Base-by-base conservation (phyloP, 2,329 filamentous ascomycete species). In the Elsinoe fawcettii region DNA sequence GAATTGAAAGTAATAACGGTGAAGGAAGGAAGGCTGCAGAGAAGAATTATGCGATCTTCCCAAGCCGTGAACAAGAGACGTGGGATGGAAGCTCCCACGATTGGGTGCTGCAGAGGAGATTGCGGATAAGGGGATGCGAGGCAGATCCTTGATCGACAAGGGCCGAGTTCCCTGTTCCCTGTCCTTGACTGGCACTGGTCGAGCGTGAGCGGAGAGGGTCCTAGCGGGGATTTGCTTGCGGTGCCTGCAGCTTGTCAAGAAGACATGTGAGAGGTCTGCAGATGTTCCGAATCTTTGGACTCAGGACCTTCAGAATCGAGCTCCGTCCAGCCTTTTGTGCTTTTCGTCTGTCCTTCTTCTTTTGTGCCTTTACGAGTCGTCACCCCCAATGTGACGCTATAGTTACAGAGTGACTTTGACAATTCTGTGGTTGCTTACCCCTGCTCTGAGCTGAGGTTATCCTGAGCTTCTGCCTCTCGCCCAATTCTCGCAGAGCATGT, bases 141-240 rank as follows among this genome's bases (percentile, higher is more conserved):
- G 49, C 49, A 53, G 49, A 53, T 53, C 49, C 32, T 36, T 53
- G 49, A 53, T 53, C 49, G 49, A 53, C 49, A 53, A 53, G 49
- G 49, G 49, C 49, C 49, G 49, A 53, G 32, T 53, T 53, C 49
- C 49, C 49, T 25, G 39, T 37, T 25, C 30, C 49, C 30, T 53
- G 30, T 23, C 34, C 34, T 14, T 51, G n/a, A 22, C 25, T 36
- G 46, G 25, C 12, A 23, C 27, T 20, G 46, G 25, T 46, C 20
- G 41, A 46, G 41, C 23, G 34, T 37, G 34, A 37, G 34, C 12
- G 41, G 20, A 25, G 22, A 46, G 41, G 41, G 41, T 27, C 41
- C 23, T n/a, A 25, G 20, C 41, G 41, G 8, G 41, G 25, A 5
- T 46, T 46, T 46, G 20, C 41, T 22, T 23, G 41, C 22, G 41